These are phyloP conservation scores for Aegilops speltoides DNA, from an alignment of 176 grass and related monocot species.

Conservation along the genomic window DNA sequence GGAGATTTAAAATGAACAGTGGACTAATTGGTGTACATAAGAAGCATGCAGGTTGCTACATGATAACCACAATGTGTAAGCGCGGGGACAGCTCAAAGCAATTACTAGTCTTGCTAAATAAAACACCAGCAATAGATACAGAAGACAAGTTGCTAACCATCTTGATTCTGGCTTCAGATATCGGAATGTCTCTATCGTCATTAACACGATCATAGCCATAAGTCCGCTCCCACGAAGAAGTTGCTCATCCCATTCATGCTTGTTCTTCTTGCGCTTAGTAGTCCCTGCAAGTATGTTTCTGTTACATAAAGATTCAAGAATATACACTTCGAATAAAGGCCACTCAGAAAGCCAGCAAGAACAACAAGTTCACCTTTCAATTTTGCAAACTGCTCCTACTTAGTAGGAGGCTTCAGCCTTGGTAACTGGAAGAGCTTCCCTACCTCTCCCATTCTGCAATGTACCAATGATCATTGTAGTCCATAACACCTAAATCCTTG, in stretches of 20 bases:
- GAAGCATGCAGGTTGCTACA: neutral
- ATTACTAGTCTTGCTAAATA: neutral
- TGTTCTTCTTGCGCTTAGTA: slow-evolving; percentile 71
- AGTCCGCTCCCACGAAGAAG: slow-evolving; percentile 65
- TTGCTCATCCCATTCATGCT: slow-evolving; percentile 85
- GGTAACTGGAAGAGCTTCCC: slow-evolving; percentile 81
- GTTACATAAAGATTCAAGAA: neutral
- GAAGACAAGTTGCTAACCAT: slow-evolving; percentile 45
- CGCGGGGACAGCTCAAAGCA: neutral
- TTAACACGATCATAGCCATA: slow-evolving; percentile 90
- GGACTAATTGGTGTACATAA: neutral
- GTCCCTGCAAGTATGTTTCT: slow-evolving; percentile 48
- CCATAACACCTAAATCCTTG: slow-evolving; percentile 71
- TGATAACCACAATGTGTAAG: neutral
- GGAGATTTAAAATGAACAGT: neutral
- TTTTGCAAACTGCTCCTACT: slow-evolving; percentile 87
- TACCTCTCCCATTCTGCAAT: slow-evolving; percentile 65
- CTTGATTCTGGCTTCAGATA: slow-evolving; percentile 63
- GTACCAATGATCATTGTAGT: slow-evolving; percentile 73
- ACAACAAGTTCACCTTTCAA: slow-evolving; percentile 51
- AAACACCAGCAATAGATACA: neutral
- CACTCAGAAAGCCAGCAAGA: neutral
- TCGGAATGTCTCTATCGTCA: slow-evolving; percentile 81
- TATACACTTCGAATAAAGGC: neutral
- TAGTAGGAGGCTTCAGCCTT: slow-evolving; percentile 77